Evolutionary conservation across 192 early-diverging fungal genomes (phyloP), one percentile per base, ranked within the genome.

Genomic region (Entrophospora sp.): DNA sequence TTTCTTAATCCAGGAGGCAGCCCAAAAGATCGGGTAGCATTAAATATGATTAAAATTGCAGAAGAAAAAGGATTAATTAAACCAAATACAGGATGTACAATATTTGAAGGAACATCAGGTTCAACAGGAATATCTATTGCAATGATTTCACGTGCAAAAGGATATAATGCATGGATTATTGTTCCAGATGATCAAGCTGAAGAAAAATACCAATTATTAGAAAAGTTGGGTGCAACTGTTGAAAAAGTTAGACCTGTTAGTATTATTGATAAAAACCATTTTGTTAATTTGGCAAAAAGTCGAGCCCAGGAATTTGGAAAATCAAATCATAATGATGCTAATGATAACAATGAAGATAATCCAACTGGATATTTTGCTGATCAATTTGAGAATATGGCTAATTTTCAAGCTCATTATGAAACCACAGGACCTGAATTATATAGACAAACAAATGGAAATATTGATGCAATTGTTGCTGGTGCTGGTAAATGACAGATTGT

Each of bases 111-210:
- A 30, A 99, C 96, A 0, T 91, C 94, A 10, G 96, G 96, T 5
- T 92, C 89, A 2, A 99, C 96, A 1, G 96, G 96, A 3, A 96
- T 99, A 32, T 92, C 94, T 3, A 79, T 99, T 34, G 95, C 96
- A 3, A 87, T 90, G 76, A 87, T 97, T 38, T 85, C 90, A 14
- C 81, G 85, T 14, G 95, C 95, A 0, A 86, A 84, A 34, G 95
- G 96, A 10, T 97, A 99, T 72, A 76, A 80, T 44, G 92, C 91
- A 70, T 91, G 93, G 75, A 97, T 99, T 49, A 89, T 97, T 9
- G 92, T 99, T 91, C 95, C 94, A 12, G 92, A 94, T 73, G 96
- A 98, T 69, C 86, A 88, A 68, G 91, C 94, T 2, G 52, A 79
- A 9, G 96, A 98, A 61, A 98, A 98, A 67, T 90, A 89, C 43